Percentiles rank a stretch among this genome's conserved stretches.
Evolutionary conservation across 441 rosid genomes (phyloP).

Genomic region (Erysimum cheiri): DNA sequence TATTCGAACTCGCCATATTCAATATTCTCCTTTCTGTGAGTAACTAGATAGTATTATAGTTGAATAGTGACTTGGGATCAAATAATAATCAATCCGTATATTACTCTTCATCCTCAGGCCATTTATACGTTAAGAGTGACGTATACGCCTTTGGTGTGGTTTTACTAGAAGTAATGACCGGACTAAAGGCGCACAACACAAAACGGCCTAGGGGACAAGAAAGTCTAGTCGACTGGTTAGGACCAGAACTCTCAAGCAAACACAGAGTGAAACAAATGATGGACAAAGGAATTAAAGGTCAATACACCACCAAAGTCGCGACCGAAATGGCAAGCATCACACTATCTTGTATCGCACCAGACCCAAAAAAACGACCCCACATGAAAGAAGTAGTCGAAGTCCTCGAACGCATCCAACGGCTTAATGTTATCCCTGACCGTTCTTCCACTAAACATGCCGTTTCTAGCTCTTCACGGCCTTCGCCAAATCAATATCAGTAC

Average conservation of each 20-base stretch:
- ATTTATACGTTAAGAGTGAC: slow-evolving; percentile 60
- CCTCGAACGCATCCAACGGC: slow-evolving; percentile 43
- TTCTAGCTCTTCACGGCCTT: slow-evolving; percentile 8
- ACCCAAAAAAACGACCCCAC: slow-evolving; percentile 56
- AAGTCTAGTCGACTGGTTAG: slow-evolving; percentile 53
- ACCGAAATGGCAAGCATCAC: slow-evolving; percentile 47
- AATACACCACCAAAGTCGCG: slow-evolving; percentile 50
- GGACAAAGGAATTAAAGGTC: slow-evolving; percentile 58
- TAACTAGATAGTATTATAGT: not conserved
- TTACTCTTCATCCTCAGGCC: slow-evolving; percentile 43
- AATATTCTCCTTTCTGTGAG: not conserved
- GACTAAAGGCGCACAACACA: slow-evolving; percentile 45
- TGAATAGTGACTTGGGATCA: not conserved
- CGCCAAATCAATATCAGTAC: slow-evolving; percentile 29
- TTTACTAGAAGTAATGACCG: slow-evolving; percentile 56
- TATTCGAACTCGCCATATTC: not conserved
- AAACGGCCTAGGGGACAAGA: slow-evolving; percentile 51
- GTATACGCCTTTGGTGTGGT: slow-evolving; percentile 63
- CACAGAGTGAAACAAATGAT: slow-evolving; percentile 50
- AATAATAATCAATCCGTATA: not conserved
- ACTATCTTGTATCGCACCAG: slow-evolving; percentile 45
- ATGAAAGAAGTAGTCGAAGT: slow-evolving; percentile 54
- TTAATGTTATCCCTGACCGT: slow-evolving; percentile 13
- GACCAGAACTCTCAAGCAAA: slow-evolving; percentile 50
- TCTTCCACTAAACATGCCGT: not conserved